Evolutionary conservation across 371 early-diverging fungal species (phyloP).

Genomic region (Chytridiales sp.): DNA sequence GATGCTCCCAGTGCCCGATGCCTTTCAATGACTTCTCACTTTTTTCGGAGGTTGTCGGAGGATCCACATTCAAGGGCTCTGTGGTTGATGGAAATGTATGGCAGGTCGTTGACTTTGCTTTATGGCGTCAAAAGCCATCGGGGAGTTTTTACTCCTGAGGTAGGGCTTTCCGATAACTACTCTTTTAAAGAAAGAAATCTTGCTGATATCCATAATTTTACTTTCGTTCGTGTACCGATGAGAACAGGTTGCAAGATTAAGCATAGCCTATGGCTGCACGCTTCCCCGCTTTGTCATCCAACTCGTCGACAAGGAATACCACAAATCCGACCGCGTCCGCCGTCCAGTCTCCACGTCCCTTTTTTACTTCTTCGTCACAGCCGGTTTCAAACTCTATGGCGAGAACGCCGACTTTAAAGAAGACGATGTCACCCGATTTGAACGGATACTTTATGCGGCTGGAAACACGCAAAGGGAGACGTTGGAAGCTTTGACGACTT

Average conservation of each 20-base stretch:
- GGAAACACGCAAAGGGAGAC: conserved; percentile 15
- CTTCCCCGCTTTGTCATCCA: conserved; percentile 41
- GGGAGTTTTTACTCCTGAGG: conserved; percentile 26
- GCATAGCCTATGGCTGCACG: conserved; percentile 20
- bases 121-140: conserved; percentile 32
- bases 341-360: conserved; percentile 26
- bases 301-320: conserved; percentile 39
- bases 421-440: conserved; percentile 42
- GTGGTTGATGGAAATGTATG: conserved; percentile 36
- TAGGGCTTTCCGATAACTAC: conserved; percentile 5
- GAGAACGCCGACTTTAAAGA: conserved; percentile 40
- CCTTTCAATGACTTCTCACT: conserved; percentile 18
- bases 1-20: conserved; percentile 22
- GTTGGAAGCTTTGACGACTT: conserved; percentile 22
- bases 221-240: background rate
- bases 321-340: conserved; percentile 22
- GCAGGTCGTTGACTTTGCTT: conserved; percentile 24
- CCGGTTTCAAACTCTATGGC: conserved; percentile 32
- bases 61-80: conserved; percentile 33
- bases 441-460: conserved; percentile 30
- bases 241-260: conserved; percentile 22
- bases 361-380: conserved; percentile 39
- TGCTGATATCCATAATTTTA: background rate
- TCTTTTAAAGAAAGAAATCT: background rate
- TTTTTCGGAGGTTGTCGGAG: conserved; percentile 20